Evolutionary conservation across 768 basidiomycete species (phyloP), one percentile per base, ranked within the genome.

Genomic region (Zangia roseola): DNA sequence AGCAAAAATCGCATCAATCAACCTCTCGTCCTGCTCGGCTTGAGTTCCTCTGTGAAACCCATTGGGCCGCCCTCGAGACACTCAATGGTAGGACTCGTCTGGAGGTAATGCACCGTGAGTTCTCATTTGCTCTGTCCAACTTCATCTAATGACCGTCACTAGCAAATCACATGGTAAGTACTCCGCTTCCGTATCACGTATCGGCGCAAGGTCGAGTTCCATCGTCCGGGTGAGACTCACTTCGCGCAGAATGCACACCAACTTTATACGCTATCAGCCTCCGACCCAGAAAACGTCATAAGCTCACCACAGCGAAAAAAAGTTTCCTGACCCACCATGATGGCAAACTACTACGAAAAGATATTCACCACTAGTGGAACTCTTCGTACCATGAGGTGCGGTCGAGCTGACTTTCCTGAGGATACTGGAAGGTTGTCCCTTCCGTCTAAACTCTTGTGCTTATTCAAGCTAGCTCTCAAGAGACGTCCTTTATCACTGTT

Each of bases 281-380:
- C 34, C 48, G 95, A 98, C 65, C 80, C 93, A 13, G 95, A 97
- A 60, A 95, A 86, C 8, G 84, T 97, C 42, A 89, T 95, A 62
- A 91, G 91, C 82, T 99, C 56, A 90, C 86, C 10, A 85, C 92
- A 81, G 88, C 88, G 25, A 95, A 95, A 69, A 95, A 94, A 70
- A n/a, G 83, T 90, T 0, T 91, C 93, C 2, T 85, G 92, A 26
- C 91, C 92, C 0, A 79, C 86, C 12, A 95, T 97, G 93, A 97
- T 98, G 94, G 92, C 93, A 50, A 93, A 91, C 68, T 98, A 97
- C 72, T 98, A 98, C 72, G 94, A 97, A 69, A 97, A 98, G 64
- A 95, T 99, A 55, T 99, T 97, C 77, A 78, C 94, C 60, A 95
- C 94, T 76, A 91, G 88, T 52, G 90, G 92, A 95, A 94, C 60